Conservation (phyloP, 257 asterid genomes). For the Leonotis leonurus region DNA sequence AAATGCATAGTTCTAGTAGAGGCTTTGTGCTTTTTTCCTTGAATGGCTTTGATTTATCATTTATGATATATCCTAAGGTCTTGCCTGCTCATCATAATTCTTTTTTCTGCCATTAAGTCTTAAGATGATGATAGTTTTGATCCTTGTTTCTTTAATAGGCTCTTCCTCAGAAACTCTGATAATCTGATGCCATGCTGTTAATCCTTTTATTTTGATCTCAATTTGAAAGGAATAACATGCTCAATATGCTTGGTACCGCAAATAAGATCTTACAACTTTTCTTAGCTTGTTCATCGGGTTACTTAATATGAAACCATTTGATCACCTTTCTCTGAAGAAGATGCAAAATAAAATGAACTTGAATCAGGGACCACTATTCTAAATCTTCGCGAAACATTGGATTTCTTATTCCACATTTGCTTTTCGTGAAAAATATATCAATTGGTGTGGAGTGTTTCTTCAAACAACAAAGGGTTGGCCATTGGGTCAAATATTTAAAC, state of each 20-base stretch:
- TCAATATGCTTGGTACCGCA: background rate
- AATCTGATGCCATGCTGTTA: background rate
- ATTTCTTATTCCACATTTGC: too few relatives aligned
- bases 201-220: constrained; percentile 1
- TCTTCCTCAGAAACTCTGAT: background rate
- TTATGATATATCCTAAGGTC: background rate
- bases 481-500: too few relatives aligned
- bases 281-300: background rate
- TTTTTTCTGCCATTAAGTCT: background rate
- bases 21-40: background rate
- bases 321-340: too few relatives aligned
- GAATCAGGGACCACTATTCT: too few relatives aligned
- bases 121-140: background rate
- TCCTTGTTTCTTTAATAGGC: background rate
- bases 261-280: background rate
- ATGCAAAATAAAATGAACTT: too few relatives aligned
- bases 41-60: background rate
- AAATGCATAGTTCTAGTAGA: background rate
- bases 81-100: background rate
- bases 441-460: too few relatives aligned
- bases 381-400: too few relatives aligned
- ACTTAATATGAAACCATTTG: too few relatives aligned
- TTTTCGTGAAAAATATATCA: too few relatives aligned
- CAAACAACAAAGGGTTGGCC: too few relatives aligned
- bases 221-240: background rate